Conservation (phyloP, 2,329 filamentous ascomycete genomes). For the Ophiostoma tasmaniense region DNA sequence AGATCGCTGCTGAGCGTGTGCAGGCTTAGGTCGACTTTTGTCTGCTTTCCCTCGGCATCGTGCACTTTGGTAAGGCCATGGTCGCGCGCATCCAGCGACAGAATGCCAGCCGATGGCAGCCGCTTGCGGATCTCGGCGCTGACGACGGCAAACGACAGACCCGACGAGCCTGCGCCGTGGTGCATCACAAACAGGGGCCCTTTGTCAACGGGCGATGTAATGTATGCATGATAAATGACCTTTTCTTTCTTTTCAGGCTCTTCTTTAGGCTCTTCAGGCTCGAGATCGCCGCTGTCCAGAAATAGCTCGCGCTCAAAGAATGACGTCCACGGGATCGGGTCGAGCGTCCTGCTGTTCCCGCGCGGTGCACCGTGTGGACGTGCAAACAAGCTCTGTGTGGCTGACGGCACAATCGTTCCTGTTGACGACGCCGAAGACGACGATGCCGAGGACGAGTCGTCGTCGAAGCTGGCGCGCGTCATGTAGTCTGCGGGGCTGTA, state of each 20-base stretch:
- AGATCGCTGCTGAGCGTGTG: slow-evolving; percentile 66
- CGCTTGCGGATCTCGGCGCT: slow-evolving; percentile 67
- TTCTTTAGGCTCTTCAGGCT: background rate
- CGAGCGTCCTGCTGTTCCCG: slow-evolving; percentile 48
- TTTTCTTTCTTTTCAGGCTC: background rate
- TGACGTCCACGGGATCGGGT: slow-evolving; percentile 73
- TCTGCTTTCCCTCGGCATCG: background rate
- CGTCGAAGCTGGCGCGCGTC: background rate
- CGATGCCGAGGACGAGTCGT: slow-evolving; percentile 42
- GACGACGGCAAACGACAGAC: slow-evolving; percentile 80
- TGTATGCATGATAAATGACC: slow-evolving; percentile 71
- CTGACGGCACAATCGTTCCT: slow-evolving; percentile 79
- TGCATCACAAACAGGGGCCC: slow-evolving; percentile 87
- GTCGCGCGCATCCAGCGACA: slow-evolving; percentile 77
- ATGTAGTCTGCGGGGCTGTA: slow-evolving; percentile 47
- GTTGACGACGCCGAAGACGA: slow-evolving; percentile 86
- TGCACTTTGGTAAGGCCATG: slow-evolving; percentile 59
- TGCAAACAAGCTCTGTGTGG: slow-evolving; percentile 64
- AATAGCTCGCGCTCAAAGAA: slow-evolving; percentile 87
- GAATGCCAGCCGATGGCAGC: slow-evolving; percentile 70
- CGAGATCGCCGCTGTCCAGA: slow-evolving; percentile 43
- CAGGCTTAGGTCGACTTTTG: slow-evolving; percentile 57
- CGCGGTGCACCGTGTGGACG: slow-evolving; percentile 46
- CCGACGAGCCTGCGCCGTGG: slow-evolving; percentile 89
- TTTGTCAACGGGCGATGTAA: slow-evolving; percentile 67